Evolutionary conservation across 805 yeast genomes (phyloP), one percentile per base, ranked within the genome.

Genomic region (Pichia paraexigua): DNA sequence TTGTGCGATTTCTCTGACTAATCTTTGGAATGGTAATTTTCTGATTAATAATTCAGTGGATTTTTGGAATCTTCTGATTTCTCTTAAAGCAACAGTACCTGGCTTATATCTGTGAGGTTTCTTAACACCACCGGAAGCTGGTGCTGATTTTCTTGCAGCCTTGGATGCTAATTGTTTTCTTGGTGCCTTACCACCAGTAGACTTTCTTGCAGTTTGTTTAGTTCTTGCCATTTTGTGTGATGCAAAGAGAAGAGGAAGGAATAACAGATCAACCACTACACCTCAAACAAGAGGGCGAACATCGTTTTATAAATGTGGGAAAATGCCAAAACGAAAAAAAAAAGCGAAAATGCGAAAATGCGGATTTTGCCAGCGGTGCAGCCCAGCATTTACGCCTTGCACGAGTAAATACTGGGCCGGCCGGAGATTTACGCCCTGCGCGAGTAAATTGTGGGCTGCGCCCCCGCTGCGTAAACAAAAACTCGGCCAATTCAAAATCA

Each of bases 91-190:
- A 66, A 86, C 94, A 68, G 94, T 87, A 83, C 96, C 96, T 76
- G 96, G 95, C 87, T 86, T 86, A 78, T 87, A 88, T 85, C 96
- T 87, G 82, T 87, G 95, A 58, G 94, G 94, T 74, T 86, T 86
- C 82, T 86, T 86, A 65, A 87, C 94, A 84, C 95, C 95, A 71
- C 94, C 94, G 56, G 90, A 79, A 52, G 88, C 78, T 82, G 95
- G 95, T 47, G 95, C 95, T 39, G 94, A 86, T 70, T 86, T 86
- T 85, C 95, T 86, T 59, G 95, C 95, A 65, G 94, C 95, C 77
- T 86, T 86, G 55, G 95, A 86, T 59, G 95, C 95, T 66, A 86
- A 76, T 73, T 86, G 95, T 75, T 86, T 87, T 86, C 95, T 86
- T 82, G 95, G 95, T 48, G 95, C 95, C 73, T 87, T 87, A 82